Evolutionary conservation across 1,284 basidiomycete genomes (phyloP), one percentile per base, ranked within the genome.

Genomic region (Papiliotrema flavescens): DNA sequence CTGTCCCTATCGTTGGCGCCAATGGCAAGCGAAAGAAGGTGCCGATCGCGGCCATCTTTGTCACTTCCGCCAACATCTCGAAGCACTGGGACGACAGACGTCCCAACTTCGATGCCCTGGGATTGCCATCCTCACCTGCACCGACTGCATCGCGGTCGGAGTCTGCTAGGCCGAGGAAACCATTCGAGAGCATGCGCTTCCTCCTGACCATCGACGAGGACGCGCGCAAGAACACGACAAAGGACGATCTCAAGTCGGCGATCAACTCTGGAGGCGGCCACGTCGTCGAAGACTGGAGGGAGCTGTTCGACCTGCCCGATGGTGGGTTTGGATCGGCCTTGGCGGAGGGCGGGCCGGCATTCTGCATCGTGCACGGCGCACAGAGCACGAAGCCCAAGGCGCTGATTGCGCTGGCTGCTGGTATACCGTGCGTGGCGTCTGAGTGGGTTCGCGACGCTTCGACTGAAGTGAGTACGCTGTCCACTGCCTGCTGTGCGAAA

Each of bases 361-460:
- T 83, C 15, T 78, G 90, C 23, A 85, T 91, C 67, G 78, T 90
- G 23, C 62, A 90, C 15, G 83, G 87, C 87, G 59, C 80, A 82
- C 26, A 70, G 79, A 8, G 82, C 80, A 82, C 84, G 55, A 92
- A 88, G 57, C 81, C 85, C 3, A 93, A 92, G 70, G 90, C 83
- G 65, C 78, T 94, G 49, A 80, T 86, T 5, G 89, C 90, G 6
- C 80, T 95, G 28, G 89, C 88, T 0, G 77, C 91, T 26, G 91
- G 91, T 6, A 84, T 95, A 47, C 92, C 91, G 0, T 90, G 89
- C 63, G 67, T 95, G n/a, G 82, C 81, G 0, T 71, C 80, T 3
- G 75, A 80, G 2, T 93, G 85, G 82, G 56, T 90, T 17, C 65
- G 79, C 11, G 79, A 81, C 23, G 79, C 78, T 28, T 69, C 79